A percentile compares a stretch with the other conserved stretches of the same genome.
Conservation (phyloP, 2,329 filamentous ascomycete genomes). For the Exserohilum rostratum region DNA sequence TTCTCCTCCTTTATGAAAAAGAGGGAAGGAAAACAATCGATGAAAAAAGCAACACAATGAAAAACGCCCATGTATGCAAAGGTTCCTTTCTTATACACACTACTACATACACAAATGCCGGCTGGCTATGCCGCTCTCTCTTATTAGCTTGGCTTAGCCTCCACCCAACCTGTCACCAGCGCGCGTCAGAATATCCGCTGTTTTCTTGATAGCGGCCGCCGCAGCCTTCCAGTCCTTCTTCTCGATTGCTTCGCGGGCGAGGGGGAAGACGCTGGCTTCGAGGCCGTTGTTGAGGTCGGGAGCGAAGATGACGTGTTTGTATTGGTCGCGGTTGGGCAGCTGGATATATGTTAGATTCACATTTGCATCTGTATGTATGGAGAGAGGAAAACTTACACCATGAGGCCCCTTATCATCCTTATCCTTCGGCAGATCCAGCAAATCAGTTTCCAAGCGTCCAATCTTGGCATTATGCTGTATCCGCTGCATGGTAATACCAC, state of each 20-base stretch:
- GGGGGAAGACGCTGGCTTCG: slow-evolving; percentile 73
- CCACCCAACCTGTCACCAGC: slow-evolving; percentile 60
- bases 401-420: slow-evolving; percentile 39
- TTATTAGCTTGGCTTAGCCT: too few relatives aligned
- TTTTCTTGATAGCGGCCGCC: slow-evolving; percentile 71
- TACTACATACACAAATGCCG: too few relatives aligned
- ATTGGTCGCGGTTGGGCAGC: slow-evolving; percentile 85
- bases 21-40: too few relatives aligned
- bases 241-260: slow-evolving; percentile 81
- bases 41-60: too few relatives aligned
- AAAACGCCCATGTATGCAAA: too few relatives aligned
- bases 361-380: too few relatives aligned
- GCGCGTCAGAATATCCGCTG: slow-evolving; percentile 68
- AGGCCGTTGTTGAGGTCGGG: slow-evolving; percentile 78
- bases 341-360: slow-evolving; percentile 8
- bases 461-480: slow-evolving; percentile 79
- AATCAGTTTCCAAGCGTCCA: slow-evolving; percentile 78
- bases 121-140: too few relatives aligned
- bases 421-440: slow-evolving; percentile 76
- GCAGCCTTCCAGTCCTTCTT: slow-evolving; percentile 72
- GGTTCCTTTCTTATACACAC: too few relatives aligned
- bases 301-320: slow-evolving; percentile 90
- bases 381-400: slow-evolving; percentile 66
- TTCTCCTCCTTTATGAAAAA: too few relatives aligned
- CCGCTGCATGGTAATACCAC: slow-evolving; percentile 69